Base-by-base conservation (phyloP, 192 early-diverging fungal genomes). In the Rhizoclosmatium globosum region DNA sequence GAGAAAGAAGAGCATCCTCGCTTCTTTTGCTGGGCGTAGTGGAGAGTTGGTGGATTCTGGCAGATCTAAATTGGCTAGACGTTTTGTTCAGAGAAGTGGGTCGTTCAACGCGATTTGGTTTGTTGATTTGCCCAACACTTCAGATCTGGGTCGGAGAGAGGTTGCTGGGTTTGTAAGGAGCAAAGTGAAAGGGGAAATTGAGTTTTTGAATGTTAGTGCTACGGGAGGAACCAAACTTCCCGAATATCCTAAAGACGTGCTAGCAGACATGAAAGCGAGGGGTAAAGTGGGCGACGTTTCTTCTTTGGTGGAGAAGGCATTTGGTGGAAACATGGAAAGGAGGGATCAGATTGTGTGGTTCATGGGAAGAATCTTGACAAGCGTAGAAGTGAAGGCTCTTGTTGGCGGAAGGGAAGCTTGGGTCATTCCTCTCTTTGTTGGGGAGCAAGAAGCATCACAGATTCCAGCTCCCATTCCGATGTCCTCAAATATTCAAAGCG, bases 281-380 rank as follows among this genome's bases (percentile, higher is more conserved):
- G 21, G 56, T 17, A 57, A 57, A 57, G 56, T 13, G 15, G 21
- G 56, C 56, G 56, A 57, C 13, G 21, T 57, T 57, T 1, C 21
- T 13, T 13, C 21, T 13, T n/a, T 57, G 56, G 15, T 57, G 56
- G 15, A 57, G 47, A 41, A 44, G 38, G 47, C 15, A 23, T 47
- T 15, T 23, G 17, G 64, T 15, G 17, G 13, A 41, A 59, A 59
- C 31, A 31, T 31, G 31, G 31, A 31, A 31, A 31, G 31, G 15
- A 68, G 67, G 39, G 73, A 75, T 46, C 60, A 75, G 21, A n/a
- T 75, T 2, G 73, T 64, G 9, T 61, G 39, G 42, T 75, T 75
- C n/a, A 39, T 44, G 17, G 42, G 73, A 11, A 3, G 19, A 11
- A 17, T 39, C 42, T 64, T 62, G 21, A 23, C 61, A n/a, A 45